phyloP scores from a whole-genome alignment of 2,329 filamentous ascomycete species.

The Trichoderma cornu-damae region DNA sequence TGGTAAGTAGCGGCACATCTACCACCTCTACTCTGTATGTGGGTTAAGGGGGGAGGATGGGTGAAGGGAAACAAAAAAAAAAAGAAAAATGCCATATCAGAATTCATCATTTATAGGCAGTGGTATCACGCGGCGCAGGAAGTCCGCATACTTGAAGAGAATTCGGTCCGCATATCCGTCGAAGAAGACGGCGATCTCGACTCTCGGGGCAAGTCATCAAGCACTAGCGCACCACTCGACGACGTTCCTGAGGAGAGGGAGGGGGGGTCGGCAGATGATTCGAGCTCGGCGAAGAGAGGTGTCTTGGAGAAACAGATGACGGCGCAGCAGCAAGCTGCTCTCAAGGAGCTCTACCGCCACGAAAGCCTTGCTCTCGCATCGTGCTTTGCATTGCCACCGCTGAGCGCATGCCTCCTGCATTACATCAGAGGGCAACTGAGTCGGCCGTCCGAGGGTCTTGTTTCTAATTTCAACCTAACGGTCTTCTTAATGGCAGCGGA shows the following conservation, averaged over 20 bases:
- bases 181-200: conserved; percentile 43
- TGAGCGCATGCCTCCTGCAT: conserved; percentile 82
- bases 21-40: neutral
- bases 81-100: neutral
- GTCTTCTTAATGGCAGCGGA: conserved; percentile 88
- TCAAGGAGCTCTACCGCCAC: conserved; percentile 64
- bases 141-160: conserved; percentile 50
- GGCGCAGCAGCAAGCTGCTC: conserved; percentile 36
- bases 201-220: conserved; percentile 22
- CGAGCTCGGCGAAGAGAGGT: conserved; percentile 11
- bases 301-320: conserved; percentile 14
- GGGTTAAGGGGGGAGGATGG: no score
- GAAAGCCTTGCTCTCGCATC: conserved; percentile 69
- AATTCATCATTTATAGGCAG: conserved; percentile 44
- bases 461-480: conserved; percentile 88
- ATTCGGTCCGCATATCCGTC: conserved; percentile 36
- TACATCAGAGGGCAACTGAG: conserved; percentile 74
- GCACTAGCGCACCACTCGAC: conserved; percentile 30
- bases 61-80: no score
- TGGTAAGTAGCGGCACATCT: conserved; percentile 54
- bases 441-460: conserved; percentile 74
- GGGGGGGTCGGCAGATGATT: conserved; percentile 20
- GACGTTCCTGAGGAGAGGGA: conserved; percentile 44
- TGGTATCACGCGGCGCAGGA: conserved; percentile 71
- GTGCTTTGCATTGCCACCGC: conserved; percentile 72